Conservation (phyloP, 192 early-diverging fungal species). For the Mortierella claussenii region DNA sequence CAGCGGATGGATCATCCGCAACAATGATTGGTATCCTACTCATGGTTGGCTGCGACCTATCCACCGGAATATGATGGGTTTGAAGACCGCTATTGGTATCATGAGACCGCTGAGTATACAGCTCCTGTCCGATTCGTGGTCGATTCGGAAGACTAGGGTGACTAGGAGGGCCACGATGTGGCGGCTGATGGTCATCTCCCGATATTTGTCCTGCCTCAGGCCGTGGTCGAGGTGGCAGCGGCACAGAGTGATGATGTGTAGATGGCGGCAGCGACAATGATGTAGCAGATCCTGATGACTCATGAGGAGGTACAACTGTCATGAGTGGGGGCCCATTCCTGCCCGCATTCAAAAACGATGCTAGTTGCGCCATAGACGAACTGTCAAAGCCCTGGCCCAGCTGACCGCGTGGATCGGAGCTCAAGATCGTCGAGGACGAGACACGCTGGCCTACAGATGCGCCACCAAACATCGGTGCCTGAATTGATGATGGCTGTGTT, state of each 20-base stretch:
- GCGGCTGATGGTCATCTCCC: background rate
- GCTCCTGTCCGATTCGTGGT: background rate
- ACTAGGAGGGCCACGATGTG: background rate
- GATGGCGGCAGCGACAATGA: background rate
- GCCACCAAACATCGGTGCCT: background rate
- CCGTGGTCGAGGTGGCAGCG: background rate
- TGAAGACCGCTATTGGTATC: slow-evolving; percentile 4
- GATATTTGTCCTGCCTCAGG: background rate
- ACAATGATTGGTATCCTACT: slow-evolving; percentile 2
- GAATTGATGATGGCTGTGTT: background rate
- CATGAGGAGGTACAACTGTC: slow-evolving; percentile 4
- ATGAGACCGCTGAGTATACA: background rate
- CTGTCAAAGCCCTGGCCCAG: slow-evolving; percentile 4
- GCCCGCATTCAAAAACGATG: slow-evolving; percentile 14
- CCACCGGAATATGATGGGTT: background rate
- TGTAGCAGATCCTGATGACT: slow-evolving; percentile 1
- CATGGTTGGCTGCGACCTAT: background rate
- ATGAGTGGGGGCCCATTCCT: slow-evolving; percentile 4
- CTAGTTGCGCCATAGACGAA: slow-evolving; percentile 22
- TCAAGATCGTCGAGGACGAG: background rate
- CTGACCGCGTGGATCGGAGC: background rate
- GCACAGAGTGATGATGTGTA: background rate
- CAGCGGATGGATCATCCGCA: slow-evolving; percentile 29
- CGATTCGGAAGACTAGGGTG: background rate
- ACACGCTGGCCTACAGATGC: background rate